Base-by-base conservation (phyloP, 2,329 filamentous ascomycete species). In the Penicillium sp. region DNA sequence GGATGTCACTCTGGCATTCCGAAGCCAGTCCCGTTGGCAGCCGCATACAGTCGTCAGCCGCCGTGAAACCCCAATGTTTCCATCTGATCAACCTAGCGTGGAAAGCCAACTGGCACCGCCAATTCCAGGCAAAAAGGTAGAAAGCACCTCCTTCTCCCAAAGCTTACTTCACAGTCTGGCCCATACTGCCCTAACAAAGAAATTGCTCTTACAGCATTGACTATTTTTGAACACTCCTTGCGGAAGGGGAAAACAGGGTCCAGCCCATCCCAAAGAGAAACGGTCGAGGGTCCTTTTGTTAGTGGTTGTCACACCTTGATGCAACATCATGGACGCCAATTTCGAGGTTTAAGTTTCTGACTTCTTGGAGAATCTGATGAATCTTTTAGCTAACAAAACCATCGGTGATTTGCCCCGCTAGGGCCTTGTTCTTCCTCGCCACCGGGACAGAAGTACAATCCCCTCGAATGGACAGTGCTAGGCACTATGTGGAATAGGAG, bases 21-120 rank as follows among this genome's bases (percentile, higher is more conserved):
- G 56, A 56, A 65, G 61, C 54, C 52, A 48, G 58, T 62, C 60
- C 60, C 59, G 60, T 60, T 53, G 63, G 58, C 52, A 64, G 64
- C 59, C 63, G 62, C 59, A 64, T 61, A 46, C 59, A 62, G 53
- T 62, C 60, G 62, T 67, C 64, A 68, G 66, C 66, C 65, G 64
- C 64, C 67, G 66, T 69, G 66, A 63, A 66, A 69, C 66, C 59
- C 62, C 53, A 60, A 54, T 56, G 56, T 58, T 60, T 60, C 50
- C 64, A 60, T 67, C 63, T 68, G 66, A 67, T 68, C 63, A 62
- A 63, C 61, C 60, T 56, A 52, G 62, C 62, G 64, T 63, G 56
- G 54, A 56, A 55, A 45, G 41, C 48, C 50, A 52, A 56, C 50
- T 49, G 49, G 46, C 43, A 50, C 43, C 37, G 18, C 27, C 28